Evolutionary conservation across 805 yeast genomes (phyloP).

Genomic region (Priceomyces castillae): DNA sequence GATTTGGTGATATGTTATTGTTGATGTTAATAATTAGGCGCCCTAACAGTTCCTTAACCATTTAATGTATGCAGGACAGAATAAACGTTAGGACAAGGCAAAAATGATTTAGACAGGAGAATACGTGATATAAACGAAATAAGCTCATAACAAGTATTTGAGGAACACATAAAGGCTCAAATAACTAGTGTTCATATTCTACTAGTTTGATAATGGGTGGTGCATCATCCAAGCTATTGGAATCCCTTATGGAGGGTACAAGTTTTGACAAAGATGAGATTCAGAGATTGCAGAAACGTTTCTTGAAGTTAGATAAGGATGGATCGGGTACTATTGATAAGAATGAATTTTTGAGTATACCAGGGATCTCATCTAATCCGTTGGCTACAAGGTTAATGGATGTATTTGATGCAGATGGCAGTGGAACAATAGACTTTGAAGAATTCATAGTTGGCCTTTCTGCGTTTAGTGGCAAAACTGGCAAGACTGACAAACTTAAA

Average conservation of each 20-base stretch:
- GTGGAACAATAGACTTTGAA: constrained; percentile 92
- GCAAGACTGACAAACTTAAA: constrained; percentile 72
- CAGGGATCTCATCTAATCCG: constrained; percentile 89
- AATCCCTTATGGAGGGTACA: constrained; percentile 75
- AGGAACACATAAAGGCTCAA: too few relatives aligned
- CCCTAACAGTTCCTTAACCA: neutral
- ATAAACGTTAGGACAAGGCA: neutral
- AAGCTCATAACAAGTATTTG: too few relatives aligned
- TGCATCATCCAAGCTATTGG: constrained; percentile 58
- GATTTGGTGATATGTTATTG: neutral
- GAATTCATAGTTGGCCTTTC: constrained; percentile 88
- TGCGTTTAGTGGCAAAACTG: constrained; percentile 82
- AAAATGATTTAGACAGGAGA: neutral
- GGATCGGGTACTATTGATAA: constrained; percentile 89
- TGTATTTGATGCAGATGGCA: constrained; percentile 88
- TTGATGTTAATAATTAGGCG: neutral
- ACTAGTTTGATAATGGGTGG: constrained; percentile 48
- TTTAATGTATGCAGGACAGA: neutral
- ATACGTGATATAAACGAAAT: too few relatives aligned
- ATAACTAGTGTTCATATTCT: neutral
- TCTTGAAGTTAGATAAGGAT: constrained; percentile 93
- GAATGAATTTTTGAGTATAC: constrained; percentile 86
- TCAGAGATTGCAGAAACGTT: constrained; percentile 84
- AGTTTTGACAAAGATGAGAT: constrained; percentile 88
- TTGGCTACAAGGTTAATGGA: constrained; percentile 87